A percentile compares a stretch with the other conserved stretches of the same genome.
Conservation (phyloP, 2,329 filamentous ascomycete genomes). For the Pseudohalonectria lignicola region DNA sequence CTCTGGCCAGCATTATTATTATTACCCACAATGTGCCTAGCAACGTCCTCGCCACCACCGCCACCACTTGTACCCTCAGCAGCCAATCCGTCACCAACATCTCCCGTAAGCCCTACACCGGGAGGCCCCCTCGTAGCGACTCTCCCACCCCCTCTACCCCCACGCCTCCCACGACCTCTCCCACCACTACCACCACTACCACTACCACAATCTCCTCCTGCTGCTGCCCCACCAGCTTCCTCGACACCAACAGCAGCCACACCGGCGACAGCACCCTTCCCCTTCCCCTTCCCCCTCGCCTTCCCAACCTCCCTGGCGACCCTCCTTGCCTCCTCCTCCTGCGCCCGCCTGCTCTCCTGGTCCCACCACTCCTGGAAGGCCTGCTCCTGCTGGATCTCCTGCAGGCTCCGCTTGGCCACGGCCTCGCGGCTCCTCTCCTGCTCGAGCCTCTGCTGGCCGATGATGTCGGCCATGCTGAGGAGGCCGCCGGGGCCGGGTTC, state of each 20-base stretch:
- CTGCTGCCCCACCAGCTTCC: too few species aligned
- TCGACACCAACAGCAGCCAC: background rate
- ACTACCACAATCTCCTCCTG: background rate
- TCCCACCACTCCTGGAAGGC: constrained; percentile 98
- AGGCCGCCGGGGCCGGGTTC: constrained; percentile 48
- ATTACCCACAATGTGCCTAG: too few species aligned
- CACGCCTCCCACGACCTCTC: background rate
- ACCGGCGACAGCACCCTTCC: background rate
- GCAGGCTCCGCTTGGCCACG: constrained; percentile 74
- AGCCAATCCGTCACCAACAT: too few species aligned
- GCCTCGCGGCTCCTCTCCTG: constrained; percentile 76
- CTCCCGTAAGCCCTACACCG: too few species aligned
- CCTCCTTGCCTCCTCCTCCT: constrained; percentile 45
- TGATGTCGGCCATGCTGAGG: constrained; percentile 76
- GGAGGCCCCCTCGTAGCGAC: background rate
- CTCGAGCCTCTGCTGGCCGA: constrained; percentile 75
- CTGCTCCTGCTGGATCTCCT: constrained; percentile 95
- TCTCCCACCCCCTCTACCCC: background rate
- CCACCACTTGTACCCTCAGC: too few species aligned
- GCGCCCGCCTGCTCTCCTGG: constrained; percentile 63
- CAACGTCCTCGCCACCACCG: background rate
- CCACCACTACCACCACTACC: background rate
- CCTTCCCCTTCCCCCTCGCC: background rate
- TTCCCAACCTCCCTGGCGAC: constrained; percentile 17
- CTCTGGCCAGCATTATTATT: background rate